phyloP scores from a whole-genome alignment of 345 rosid genomes.

The Odontarrhena argentea region DNA sequence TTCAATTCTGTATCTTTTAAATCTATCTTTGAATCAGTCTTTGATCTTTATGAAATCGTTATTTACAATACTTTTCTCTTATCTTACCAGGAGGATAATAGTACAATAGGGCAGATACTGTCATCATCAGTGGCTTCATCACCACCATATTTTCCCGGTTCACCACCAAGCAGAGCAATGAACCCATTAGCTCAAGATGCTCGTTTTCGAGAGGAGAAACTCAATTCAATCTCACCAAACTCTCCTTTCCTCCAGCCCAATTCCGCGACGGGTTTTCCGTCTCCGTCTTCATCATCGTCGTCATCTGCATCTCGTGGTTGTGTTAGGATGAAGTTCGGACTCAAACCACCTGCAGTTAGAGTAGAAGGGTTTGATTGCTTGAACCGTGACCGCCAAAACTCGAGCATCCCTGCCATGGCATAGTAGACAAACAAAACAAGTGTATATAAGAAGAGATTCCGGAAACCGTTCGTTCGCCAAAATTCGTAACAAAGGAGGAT shows the following conservation, averaged over 20 bases:
- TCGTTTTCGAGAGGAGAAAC: conserved; percentile 71
- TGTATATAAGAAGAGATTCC: conserved; percentile 58
- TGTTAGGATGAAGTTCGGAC: conserved; percentile 72
- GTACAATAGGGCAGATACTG: conserved; percentile 48
- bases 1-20: too few species aligned
- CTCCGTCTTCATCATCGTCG: conserved; percentile 53
- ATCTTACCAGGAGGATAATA: conserved; percentile 60
- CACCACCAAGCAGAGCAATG: conserved; percentile 85
- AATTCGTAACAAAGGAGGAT: conserved; percentile 34
- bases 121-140: conserved; percentile 51
- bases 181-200: conserved; percentile 87
- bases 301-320: conserved; percentile 73
- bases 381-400: conserved; percentile 86
- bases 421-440: conserved; percentile 53
- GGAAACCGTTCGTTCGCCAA: conserved; percentile 24
- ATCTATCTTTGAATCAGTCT: too few species aligned
- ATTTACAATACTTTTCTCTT: not conserved
- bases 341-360: conserved; percentile 87
- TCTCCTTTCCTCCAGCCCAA: conserved; percentile 41
- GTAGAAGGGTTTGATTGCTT: conserved; percentile 99
- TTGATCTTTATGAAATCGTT: not conserved
- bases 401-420: conserved; percentile 98
- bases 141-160: conserved; percentile 78
- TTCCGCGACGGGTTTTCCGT: conserved; percentile 39
- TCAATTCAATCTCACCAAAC: conserved; percentile 40